Evolutionary conservation across 495 filamentous ascomycete genomes (phyloP), one percentile per base, ranked within the genome.

Genomic region (Thermochaetoides thermophila): DNA sequence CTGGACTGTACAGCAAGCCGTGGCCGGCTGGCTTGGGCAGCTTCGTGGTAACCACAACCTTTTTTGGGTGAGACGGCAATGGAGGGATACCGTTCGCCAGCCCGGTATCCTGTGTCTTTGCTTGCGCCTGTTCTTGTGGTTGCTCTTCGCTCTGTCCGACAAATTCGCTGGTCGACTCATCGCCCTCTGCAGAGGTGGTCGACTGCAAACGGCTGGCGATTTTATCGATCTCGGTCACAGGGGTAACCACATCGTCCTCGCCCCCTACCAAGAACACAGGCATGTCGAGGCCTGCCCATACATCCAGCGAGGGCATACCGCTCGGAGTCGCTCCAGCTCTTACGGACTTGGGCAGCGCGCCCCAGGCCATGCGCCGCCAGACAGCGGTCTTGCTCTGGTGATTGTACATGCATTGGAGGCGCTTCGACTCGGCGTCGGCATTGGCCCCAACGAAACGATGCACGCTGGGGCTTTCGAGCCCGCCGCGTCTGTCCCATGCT

Each of bases 301-400:
- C 61, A 2, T 78, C 66, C 32, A 67, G 50, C 0, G 76, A 73
- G 25, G 84, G 78, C 8, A 89, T 48, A 3, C 81, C 81, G 5
- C 73, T 74, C n/a, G 59, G 46, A 3, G 69, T 48, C 2, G 81
- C 81, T 5, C 73, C 74, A 11, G 59, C 46, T 3, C 69, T 48
- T 10, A 58, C 44, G 14, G 59, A 66, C 13, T 63, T 46, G 8
- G 59, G 73, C 13, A 84, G 52, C 27, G 61, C 56, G 2, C 84
- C 85, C 56, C 66, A 79, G 3, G 74, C 79, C 79, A 93, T 87
- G 23, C 85, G 69, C 38, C 78, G 70, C 72, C 81, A 93, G 0
- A 91, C 82, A 0, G 78, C 63, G 0, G 84, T 84, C 41, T 61
- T 67, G 39, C 79, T 87, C 48, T 93, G 83, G 32, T 66, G 65